Base-by-base conservation (phyloP, 257 asterid genomes). In the Handroanthus guayacan region DNA sequence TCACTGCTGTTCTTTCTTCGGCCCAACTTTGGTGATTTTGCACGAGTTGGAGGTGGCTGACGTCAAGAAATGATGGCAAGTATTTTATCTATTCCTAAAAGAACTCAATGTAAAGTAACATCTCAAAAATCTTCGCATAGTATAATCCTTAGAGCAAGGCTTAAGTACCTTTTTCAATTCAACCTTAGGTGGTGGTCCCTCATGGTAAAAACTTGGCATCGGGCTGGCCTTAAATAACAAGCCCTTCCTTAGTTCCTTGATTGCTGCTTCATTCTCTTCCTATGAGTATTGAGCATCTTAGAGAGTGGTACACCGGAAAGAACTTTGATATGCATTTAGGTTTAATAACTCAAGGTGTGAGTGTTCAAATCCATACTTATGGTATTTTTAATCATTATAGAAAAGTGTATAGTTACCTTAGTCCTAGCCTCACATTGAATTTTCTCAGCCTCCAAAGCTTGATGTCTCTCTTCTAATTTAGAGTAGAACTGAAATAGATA, bases 191-290 rank as follows among this genome's bases (percentile, higher is more conserved):
- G 95, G 97, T 13, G 93, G 95, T 34, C 91, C 95, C 77, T 92
- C 97, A 10, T 87, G 89, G 87, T 92, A 92, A 84, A 92, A 92
- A 86, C 90, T 88, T 73, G 97, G 97, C 97, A 92, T 86, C 3
- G 97, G 97, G 78, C 75, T 86, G 55, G 97, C 97, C 86, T 92
- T 92, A 76, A 92, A 92, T 39, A 39, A 9, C 86, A 92, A 81
- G 78, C 87, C 82, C 81, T 88, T 90, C 64, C 96, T 84, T 72
- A 92, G 82, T 85, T 88, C 95, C 79, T 87, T 90, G 69, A 92
- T 83, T 76, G 92, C 88, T 61, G 87, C 87, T 69, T 87, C 87
- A 64, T 76, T 80, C 83, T 90, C 95, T 82, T 92, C 93, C 97
- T 92, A 82, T 76, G 57, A 61, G 78, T 64, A 57, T 18, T 45